Base-by-base conservation (phyloP, 2,329 filamentous ascomycete species). In the Neopestalotiopsis sp. region DNA sequence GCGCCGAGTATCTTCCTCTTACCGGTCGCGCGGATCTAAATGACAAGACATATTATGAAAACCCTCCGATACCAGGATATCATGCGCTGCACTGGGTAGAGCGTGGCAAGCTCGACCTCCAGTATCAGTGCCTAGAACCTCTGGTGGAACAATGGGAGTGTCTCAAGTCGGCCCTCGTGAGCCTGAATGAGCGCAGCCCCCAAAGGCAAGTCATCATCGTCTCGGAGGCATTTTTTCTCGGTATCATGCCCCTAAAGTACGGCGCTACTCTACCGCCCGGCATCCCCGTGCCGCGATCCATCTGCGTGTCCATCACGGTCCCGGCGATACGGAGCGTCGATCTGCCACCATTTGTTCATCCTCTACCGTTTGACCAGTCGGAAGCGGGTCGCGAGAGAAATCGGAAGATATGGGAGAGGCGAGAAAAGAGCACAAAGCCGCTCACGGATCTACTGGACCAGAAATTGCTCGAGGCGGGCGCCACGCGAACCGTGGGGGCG, bases 251-350 rank as follows among this genome's bases (percentile, higher is more conserved):
- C 1, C 65, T 81, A 12, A 78, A 75, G 56, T 72, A 74, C 62
- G 77, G 77, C 3, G 79, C 79, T 0, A 13, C 71, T 0, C 65
- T 81, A 2, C 75, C 77, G 0, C 40, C 64, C 1, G 70, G 71
- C 9, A 68, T 77, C 1, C 65, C 49, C n/a, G 40, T 7, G 17
- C 74, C 78, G 2, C 67, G 67, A 57, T 76, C 77, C 2, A 56
- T 80, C 13, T 79, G 79, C 69, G 67, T 82, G 0, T 81, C 78
- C 30, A 78, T 82, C n/a, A 81, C 79, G 7, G 73, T 78, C 2
- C 81, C 81, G 0, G 76, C 76, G 5, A 78, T 83, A 32, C 74
- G 76, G 24, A 80, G 79, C 68, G 66, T 70, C 9, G 79, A 81
- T 65, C 67, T 81, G 32, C 78, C 80, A 3, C 80, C 81, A 0